phyloP scores from a whole-genome alignment of 495 filamentous ascomycete species.

The Xylaria acuta region DNA sequence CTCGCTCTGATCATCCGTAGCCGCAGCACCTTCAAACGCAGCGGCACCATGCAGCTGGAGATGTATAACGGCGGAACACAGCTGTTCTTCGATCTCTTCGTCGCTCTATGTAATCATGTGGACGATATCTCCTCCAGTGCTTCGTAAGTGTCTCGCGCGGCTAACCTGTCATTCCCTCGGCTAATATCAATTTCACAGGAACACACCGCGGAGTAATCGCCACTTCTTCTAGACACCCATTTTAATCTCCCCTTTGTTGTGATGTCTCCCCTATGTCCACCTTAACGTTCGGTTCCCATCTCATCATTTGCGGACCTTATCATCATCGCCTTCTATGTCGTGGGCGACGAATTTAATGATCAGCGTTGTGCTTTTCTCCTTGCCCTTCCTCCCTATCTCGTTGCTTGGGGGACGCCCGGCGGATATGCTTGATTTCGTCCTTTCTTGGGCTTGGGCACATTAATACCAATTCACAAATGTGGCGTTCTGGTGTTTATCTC shows the following conservation, averaged over 20 bases:
- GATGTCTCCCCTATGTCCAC: constrained; percentile 18
- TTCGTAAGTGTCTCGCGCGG: constrained; percentile 45
- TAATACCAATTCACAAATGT: constrained; percentile 32
- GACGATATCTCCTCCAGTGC: constrained; percentile 59
- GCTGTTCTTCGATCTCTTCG: constrained; percentile 92
- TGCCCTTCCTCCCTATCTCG: constrained; percentile 8
- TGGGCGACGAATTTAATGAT: constrained; percentile 33
- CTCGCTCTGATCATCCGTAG: constrained; percentile 89
- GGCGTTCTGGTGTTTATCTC: constrained; percentile 30
- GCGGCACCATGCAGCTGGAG: constrained; percentile 95
- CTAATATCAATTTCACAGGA: constrained; percentile 33
- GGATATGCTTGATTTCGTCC: neutral
- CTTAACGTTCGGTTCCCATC: constrained; percentile 14
- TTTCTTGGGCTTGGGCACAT: constrained; percentile 27
- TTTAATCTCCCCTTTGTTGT: constrained; percentile 7
- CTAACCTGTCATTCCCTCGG: neutral
- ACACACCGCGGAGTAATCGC: constrained; percentile 49
- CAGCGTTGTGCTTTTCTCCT: constrained; percentile 31
- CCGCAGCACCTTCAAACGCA: constrained; percentile 85
- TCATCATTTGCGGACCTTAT: constrained; percentile 21
- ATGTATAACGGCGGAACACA: constrained; percentile 83
- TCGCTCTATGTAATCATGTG: constrained; percentile 91
- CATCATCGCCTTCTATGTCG: constrained; percentile 13
- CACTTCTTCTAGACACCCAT: constrained; percentile 35
- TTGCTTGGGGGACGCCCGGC: constrained; percentile 8